Percentiles rank a stretch among this genome's conserved stretches.
phyloP scores from a whole-genome alignment of 441 rosid genomes.

The Euphorbia corollata region DNA sequence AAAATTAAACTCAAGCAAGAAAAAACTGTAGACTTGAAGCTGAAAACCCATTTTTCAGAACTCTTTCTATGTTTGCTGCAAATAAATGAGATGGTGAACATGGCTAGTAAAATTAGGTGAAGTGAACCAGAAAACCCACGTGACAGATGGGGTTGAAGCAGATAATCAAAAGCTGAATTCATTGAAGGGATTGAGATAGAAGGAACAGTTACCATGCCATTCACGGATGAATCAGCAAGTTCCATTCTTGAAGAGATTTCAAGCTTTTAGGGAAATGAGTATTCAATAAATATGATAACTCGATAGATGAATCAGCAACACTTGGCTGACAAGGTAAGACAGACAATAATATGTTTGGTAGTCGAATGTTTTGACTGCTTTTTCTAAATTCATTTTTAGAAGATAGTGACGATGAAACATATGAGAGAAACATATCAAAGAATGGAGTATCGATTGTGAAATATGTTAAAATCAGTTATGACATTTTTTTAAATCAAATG shows the following conservation, averaged over 20 bases:
- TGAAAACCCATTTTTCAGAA: conserved; percentile 18
- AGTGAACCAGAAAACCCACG: conserved; percentile 43
- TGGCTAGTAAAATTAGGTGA: conserved; percentile 46
- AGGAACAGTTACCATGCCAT: conserved; percentile 17
- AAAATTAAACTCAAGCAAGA: conserved; percentile 44
- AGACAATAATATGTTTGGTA: not conserved
- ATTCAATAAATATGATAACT: not conserved
- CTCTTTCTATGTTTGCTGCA: conserved; percentile 27
- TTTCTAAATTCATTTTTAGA: not conserved
- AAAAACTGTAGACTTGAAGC: conserved; percentile 33
- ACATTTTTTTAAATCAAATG: too few relatives aligned
- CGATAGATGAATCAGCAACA: not conserved
- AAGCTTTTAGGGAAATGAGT: conserved; percentile 9
- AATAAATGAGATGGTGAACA: conserved; percentile 36
- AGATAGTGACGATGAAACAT: not conserved
- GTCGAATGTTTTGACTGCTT: conserved; percentile 23
- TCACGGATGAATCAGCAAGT: not conserved
- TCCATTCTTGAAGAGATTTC: conserved; percentile 18
- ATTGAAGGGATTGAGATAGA: conserved; percentile 24
- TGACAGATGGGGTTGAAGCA: conserved; percentile 35
- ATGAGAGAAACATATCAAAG: conserved; percentile 13
- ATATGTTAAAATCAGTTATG: too few relatives aligned
- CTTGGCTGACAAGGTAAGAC: not conserved
- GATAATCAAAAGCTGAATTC: conserved; percentile 32
- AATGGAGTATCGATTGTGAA: too few relatives aligned